These are phyloP conservation scores for Paxillus rubicundulus DNA, from an alignment of 768 basidiomycete genomes.

Conservation along the genomic window DNA sequence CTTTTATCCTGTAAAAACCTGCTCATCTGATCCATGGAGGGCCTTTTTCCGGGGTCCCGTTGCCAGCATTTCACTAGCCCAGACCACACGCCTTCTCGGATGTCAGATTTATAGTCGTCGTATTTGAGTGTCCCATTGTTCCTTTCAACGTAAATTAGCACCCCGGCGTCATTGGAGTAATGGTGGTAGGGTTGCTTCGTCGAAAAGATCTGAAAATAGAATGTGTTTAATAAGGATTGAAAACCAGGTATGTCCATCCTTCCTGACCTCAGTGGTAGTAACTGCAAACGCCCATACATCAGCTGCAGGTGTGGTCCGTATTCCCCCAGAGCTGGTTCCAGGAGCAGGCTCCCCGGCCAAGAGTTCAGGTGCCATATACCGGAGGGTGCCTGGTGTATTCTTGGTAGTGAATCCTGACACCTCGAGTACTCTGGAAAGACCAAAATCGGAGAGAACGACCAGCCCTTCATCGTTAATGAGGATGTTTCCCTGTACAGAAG, in stretches of 20 bases:
- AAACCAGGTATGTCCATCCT: not conserved
- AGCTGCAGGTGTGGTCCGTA: slow-evolving; percentile 23
- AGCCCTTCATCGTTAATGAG: slow-evolving; percentile 32
- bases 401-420: slow-evolving; percentile 37
- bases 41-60: slow-evolving; percentile 8
- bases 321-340: slow-evolving; percentile 11
- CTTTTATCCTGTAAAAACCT: slow-evolving; percentile 22
- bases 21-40: slow-evolving; percentile 12
- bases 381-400: slow-evolving; percentile 33
- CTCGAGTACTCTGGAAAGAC: slow-evolving; percentile 38
- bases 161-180: slow-evolving; percentile 8
- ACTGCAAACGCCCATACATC: slow-evolving; percentile 41
- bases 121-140: slow-evolving; percentile 12
- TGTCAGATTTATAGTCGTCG: slow-evolving; percentile 18
- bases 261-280: slow-evolving; percentile 34
- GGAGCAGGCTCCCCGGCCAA: slow-evolving; percentile 12
- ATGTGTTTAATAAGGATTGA: not conserved
- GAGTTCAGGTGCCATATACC: slow-evolving; percentile 42
- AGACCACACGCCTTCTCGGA: slow-evolving; percentile 19
- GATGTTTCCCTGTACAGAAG: slow-evolving; percentile 33
- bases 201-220: slow-evolving; percentile 22
- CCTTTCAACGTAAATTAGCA: slow-evolving; percentile 17
- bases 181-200: slow-evolving; percentile 18
- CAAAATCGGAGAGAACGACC: slow-evolving; percentile 39
- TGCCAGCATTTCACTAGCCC: slow-evolving; percentile 20